A percentile compares a stretch with the other conserved stretches of the same genome.
Evolutionary conservation across 2,329 filamentous ascomycete species (phyloP).

Genomic region (Aspergillus candidus): DNA sequence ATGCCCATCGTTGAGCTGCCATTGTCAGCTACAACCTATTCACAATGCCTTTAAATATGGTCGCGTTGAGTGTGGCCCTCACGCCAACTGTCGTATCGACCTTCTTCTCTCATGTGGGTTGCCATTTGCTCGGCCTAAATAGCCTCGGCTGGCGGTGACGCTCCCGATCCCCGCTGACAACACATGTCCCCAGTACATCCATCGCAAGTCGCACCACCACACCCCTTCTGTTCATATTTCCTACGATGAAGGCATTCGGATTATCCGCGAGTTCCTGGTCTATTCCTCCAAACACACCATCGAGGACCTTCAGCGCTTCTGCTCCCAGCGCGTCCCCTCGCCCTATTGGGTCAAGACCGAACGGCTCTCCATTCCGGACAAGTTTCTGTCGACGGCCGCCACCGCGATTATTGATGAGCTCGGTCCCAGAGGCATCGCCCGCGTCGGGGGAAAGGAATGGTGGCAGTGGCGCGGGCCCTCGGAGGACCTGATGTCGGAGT

Average conservation of each 20-base stretch:
- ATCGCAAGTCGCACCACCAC: conserved; percentile 65
- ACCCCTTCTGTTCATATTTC: conserved; percentile 87
- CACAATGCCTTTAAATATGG: conserved; percentile 65
- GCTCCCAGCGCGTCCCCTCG: conserved; percentile 81
- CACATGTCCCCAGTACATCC: conserved; percentile 60
- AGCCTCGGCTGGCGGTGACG: background rate
- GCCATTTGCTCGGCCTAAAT: background rate
- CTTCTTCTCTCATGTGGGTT: conserved; percentile 73
- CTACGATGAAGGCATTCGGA: conserved; percentile 84
- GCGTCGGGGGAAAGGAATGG: conserved; percentile 77
- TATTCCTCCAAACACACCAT: conserved; percentile 85
- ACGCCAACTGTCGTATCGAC: conserved; percentile 84
- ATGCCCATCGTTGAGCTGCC: no score
- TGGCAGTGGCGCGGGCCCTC: conserved; percentile 75
- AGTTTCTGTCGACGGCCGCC: conserved; percentile 62
- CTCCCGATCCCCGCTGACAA: conserved; percentile 6
- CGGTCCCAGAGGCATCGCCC: conserved; percentile 66
- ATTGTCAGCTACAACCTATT: background rate
- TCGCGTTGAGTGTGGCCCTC: conserved; percentile 74
- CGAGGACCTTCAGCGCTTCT: conserved; percentile 89
- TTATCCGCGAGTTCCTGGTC: conserved; percentile 78
- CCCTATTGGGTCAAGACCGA: conserved; percentile 83
- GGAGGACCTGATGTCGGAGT: conserved; percentile 70
- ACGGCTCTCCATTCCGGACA: conserved; percentile 57
- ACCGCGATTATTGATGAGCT: conserved; percentile 64